phyloP scores from a whole-genome alignment of 495 filamentous ascomycete genomes.

The Neurospora hispaniola region DNA sequence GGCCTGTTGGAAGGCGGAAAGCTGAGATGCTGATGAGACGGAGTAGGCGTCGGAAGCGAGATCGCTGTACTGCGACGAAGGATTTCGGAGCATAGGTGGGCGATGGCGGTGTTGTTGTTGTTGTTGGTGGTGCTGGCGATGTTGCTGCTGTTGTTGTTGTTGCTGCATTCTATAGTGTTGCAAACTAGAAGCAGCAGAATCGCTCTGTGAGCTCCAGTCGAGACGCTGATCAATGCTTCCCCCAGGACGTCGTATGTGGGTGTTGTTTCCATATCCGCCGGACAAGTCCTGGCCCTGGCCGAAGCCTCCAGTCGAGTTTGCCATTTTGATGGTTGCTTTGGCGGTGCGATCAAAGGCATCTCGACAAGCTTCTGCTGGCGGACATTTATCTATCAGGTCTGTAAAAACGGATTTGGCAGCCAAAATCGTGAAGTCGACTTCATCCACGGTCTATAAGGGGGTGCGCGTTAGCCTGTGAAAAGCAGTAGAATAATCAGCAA shows the following conservation, averaged over 20 bases:
- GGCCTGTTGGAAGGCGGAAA: constrained; percentile 10
- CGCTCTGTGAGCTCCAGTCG: constrained; percentile 20
- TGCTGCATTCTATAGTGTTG: background rate
- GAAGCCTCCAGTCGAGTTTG: constrained; percentile 71
- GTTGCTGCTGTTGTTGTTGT: constrained; percentile 7
- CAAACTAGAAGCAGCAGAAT: constrained; percentile 7
- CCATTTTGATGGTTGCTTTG: constrained; percentile 90
- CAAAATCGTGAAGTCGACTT: constrained; percentile 91
- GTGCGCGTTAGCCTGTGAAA: constrained; percentile 15
- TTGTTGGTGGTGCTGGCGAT: background rate
- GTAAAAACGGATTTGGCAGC: constrained; percentile 62
- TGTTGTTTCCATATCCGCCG: background rate
- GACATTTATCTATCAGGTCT: constrained; percentile 33
- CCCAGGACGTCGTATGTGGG: constrained; percentile 2
- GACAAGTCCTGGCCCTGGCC: constrained; percentile 28
- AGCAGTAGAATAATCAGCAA: background rate
- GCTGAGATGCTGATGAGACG: constrained; percentile 7
- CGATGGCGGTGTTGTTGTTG: constrained; percentile 1
- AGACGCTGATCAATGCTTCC: constrained; percentile 16
- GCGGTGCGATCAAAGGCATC: constrained; percentile 95
- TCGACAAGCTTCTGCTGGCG: constrained; percentile 54
- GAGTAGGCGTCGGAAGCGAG: constrained; percentile 16
- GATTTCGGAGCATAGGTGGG: background rate
- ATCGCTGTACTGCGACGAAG: constrained; percentile 1
- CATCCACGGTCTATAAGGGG: constrained; percentile 63